A percentile compares a stretch with the other conserved stretches of the same genome.
phyloP scores from a whole-genome alignment of 805 yeast genomes.

The Wickerhamomyces strasburgensis region DNA sequence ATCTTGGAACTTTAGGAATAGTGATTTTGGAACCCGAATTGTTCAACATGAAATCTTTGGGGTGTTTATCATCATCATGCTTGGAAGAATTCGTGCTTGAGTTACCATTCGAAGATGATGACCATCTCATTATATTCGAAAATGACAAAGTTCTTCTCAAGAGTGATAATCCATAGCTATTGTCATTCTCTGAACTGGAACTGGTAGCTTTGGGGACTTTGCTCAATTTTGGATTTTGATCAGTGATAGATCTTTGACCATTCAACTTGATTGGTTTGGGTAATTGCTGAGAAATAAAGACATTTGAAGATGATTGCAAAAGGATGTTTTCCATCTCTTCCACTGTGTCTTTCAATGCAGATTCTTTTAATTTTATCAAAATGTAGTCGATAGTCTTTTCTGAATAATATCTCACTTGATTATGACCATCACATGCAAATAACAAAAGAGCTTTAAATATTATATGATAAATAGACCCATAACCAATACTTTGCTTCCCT shows the following conservation, averaged over 20 bases:
- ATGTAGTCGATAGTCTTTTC: slow-evolving; percentile 72
- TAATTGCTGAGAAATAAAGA: slow-evolving; percentile 23
- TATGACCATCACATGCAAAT: slow-evolving; percentile 81
- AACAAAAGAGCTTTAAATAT: slow-evolving; percentile 83
- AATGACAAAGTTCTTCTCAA: slow-evolving; percentile 25
- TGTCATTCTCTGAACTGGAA: slow-evolving; percentile 1
- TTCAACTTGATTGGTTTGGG: slow-evolving; percentile 31
- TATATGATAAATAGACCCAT: slow-evolving; percentile 80
- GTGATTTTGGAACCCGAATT: slow-evolving; percentile 37
- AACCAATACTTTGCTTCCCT: slow-evolving; percentile 67
- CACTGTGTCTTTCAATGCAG: slow-evolving; percentile 62
- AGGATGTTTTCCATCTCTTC: slow-evolving; percentile 60
- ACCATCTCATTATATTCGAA: slow-evolving; percentile 25
- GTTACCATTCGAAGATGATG: too few relatives aligned
- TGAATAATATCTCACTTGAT: slow-evolving; percentile 70
- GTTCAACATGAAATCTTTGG: slow-evolving; percentile 8
- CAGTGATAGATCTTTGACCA: slow-evolving; percentile 27
- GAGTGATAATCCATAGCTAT: slow-evolving; percentile 13
- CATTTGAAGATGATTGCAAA: slow-evolving; percentile 39
- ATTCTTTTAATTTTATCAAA: slow-evolving; percentile 46
- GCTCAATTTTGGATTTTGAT: too few relatives aligned
- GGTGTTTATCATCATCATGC: slow-evolving; percentile 6
- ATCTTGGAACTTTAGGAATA: slow-evolving; percentile 56
- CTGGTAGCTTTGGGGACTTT: too few relatives aligned
- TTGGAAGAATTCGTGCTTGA: slow-evolving; percentile 19